Evolutionary conservation across 345 rosid genomes (phyloP).

Genomic region (Brassica nigra): DNA sequence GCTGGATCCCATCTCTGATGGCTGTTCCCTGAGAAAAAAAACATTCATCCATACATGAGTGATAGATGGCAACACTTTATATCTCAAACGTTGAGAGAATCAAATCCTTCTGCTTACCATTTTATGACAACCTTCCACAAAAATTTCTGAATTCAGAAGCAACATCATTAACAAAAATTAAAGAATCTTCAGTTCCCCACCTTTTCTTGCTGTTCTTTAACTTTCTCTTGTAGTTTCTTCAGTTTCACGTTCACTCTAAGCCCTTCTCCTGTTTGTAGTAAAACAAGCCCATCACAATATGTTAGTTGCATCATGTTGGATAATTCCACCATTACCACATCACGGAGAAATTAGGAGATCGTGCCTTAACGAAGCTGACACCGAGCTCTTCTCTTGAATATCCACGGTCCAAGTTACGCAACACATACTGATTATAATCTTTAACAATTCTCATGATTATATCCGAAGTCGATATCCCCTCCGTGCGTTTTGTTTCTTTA

Average conservation of each 20-base stretch:
- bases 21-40: slow-evolving; percentile 53
- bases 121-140: slow-evolving; percentile 68
- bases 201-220: slow-evolving; percentile 67
- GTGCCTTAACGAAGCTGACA: slow-evolving; percentile 71
- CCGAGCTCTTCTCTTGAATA: slow-evolving; percentile 73
- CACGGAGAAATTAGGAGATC: slow-evolving; percentile 4
- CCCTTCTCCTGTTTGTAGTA: slow-evolving; percentile 56
- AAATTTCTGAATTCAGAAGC: slow-evolving; percentile 49
- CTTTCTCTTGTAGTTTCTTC: slow-evolving; percentile 60
- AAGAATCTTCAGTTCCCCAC: slow-evolving; percentile 12
- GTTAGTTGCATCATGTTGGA: slow-evolving; percentile 14
- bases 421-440: slow-evolving; percentile 69
- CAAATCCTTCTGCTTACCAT: slow-evolving; percentile 44
- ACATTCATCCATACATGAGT: not conserved
- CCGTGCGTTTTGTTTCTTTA: slow-evolving; percentile 68
- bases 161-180: not conserved
- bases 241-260: slow-evolving; percentile 64
- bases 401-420: slow-evolving; percentile 71
- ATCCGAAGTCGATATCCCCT: slow-evolving; percentile 74
- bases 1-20: slow-evolving; percentile 64
- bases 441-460: slow-evolving; percentile 73
- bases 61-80: not conserved
- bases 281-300: slow-evolving; percentile 3
- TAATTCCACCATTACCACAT: not conserved
- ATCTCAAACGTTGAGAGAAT: not conserved